phyloP scores from a whole-genome alignment of 441 rosid genomes.

The Gossypium gossypioides region DNA sequence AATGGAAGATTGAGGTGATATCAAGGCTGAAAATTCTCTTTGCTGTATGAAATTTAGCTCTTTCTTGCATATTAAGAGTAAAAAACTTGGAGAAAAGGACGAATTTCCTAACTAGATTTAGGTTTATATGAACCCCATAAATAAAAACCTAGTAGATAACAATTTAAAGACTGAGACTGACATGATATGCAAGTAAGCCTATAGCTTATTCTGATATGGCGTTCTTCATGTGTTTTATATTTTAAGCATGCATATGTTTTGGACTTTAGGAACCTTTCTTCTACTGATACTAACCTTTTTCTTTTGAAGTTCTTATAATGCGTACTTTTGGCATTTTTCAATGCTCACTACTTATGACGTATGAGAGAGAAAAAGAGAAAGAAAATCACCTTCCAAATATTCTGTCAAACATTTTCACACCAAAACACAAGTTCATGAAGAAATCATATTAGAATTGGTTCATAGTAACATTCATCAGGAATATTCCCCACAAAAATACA shows the following conservation, averaged over 20 bases:
- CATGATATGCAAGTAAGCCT: neutral
- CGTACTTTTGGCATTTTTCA: neutral
- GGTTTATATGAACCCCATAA: neutral
- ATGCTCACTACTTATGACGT: neutral
- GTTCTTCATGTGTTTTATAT: neutral
- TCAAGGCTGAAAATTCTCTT: neutral
- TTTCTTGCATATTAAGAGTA: neutral
- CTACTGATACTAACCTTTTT: neutral
- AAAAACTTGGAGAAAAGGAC: neutral
- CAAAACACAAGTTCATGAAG: neutral
- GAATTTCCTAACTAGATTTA: neutral
- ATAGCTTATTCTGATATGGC: neutral
- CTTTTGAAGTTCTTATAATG: neutral
- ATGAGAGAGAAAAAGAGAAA: neutral
- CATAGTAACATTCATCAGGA: neutral
- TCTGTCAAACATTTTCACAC: neutral
- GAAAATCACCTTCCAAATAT: neutral
- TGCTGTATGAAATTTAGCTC: neutral
- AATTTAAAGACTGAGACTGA: neutral
- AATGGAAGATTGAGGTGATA: neutral
- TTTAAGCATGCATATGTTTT: neutral
- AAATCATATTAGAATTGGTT: neutral
- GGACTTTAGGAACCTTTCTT: neutral
- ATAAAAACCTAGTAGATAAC: neutral
- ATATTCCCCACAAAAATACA: neutral